Evolutionary conservation across 805 yeast genomes (phyloP).

Genomic region (Komagataella ulmi): DNA sequence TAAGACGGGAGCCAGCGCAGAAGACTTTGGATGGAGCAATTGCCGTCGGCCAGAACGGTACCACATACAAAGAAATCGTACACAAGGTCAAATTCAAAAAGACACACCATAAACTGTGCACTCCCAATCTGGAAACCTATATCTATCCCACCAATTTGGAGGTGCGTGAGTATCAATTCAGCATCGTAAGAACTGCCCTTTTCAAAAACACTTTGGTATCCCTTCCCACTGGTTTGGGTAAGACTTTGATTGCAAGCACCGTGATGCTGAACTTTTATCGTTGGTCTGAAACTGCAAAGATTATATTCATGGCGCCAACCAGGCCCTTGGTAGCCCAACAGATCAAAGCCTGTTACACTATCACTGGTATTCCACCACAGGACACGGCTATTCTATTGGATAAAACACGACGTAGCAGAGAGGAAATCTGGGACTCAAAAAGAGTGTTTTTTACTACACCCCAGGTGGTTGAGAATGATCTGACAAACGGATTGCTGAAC

Average conservation of each 20-base stretch:
- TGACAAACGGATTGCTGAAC: slow-evolving; percentile 57
- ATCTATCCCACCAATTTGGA: slow-evolving; percentile 81
- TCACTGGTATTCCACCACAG: slow-evolving; percentile 68
- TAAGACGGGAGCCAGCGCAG: slow-evolving; percentile 8
- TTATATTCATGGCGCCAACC: slow-evolving; percentile 95
- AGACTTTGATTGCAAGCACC: slow-evolving; percentile 90
- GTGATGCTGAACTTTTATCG: slow-evolving; percentile 82
- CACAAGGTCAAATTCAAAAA: slow-evolving; percentile 16
- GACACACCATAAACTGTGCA: slow-evolving; percentile 28
- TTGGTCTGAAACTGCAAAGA: slow-evolving; percentile 73
- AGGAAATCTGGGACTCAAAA: slow-evolving; percentile 62
- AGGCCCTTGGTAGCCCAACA: slow-evolving; percentile 94
- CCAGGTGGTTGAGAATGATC: slow-evolving; percentile 88
- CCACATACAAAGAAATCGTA: slow-evolving; percentile 13
- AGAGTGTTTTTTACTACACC: slow-evolving; percentile 91
- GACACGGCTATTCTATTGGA: slow-evolving; percentile 67
- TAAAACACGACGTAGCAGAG: slow-evolving; percentile 43
- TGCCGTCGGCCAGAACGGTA: slow-evolving; percentile 5
- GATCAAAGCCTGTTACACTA: slow-evolving; percentile 79
- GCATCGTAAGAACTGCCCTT: slow-evolving; percentile 62
- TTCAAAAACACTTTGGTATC: slow-evolving; percentile 73
- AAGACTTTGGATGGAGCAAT: slow-evolving; percentile 11
- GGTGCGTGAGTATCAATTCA: slow-evolving; percentile 78
- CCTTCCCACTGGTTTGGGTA: slow-evolving; percentile 94
- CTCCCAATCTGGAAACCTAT: slow-evolving; percentile 25